Evolutionary conservation across 2,329 filamentous ascomycete species (phyloP), one percentile per base, ranked within the genome.

Genomic region (Pseudogymnoascus verrucosus): DNA sequence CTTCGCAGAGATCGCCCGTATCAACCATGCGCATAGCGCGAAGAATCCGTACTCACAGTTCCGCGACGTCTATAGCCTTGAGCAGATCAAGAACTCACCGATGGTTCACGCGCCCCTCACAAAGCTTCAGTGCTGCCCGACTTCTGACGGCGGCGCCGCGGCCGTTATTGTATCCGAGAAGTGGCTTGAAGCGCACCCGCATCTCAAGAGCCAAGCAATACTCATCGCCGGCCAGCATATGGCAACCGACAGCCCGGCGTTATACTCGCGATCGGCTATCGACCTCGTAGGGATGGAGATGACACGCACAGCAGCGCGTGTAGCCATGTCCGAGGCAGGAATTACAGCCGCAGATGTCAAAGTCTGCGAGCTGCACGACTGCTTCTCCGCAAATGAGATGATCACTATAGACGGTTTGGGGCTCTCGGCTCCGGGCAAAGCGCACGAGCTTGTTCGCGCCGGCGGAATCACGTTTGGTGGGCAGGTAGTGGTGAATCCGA

Each of bases 1-100:
- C 80, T 97, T 98, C 76, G 93, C 90, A 37, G 93, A 98, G 79
- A 97, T 98, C 72, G 93, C 86, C 11, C 87, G 93, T 69, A 78
- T 98, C 74, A 98, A 96, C 81, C 93, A 98, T 77, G 87, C 87
- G 67, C 95, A 98, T 82, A 92, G 88, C 21, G 88, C 89, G 75
- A 85, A 88, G 69, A 97, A 98, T 81, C 93, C 93, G 8, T 98
- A 98, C 82, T 93, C 91, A n/a, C 93, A 98, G 77, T 98, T 98
- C 82, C 89, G 89, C 72, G 86, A 96, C 72, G 90, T 93, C 74
- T 97, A 98, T 80, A 90, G 89, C 0, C 85, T 88, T 42, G 90
- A 96, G 31, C 88, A 98, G 76, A 82, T 98, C 74, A 76, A 91
- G 73, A 80, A 88, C 37, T 79, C 90, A 0, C 81, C 90, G 65